These are phyloP conservation scores for Brettanomyces bruxellensis DNA, from an alignment of 805 yeast species.

Conservation along the genomic window DNA sequence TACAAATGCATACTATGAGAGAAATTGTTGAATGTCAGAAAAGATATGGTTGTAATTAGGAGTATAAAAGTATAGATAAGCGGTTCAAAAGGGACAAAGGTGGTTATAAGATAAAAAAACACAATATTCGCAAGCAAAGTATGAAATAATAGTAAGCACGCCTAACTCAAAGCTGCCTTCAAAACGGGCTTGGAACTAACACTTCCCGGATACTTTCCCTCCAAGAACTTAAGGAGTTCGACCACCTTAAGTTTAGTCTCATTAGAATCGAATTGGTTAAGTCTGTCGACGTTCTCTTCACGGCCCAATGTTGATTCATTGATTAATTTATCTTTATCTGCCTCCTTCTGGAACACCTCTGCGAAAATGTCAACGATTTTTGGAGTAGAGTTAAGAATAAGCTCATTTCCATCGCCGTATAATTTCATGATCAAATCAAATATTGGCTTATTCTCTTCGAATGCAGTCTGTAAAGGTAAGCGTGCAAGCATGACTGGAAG, in stretches of 20 bases:
- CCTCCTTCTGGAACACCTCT: slow-evolving; percentile 63
- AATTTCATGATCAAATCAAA: slow-evolving; percentile 67
- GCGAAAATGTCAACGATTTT: slow-evolving; percentile 61
- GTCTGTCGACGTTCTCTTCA: slow-evolving; percentile 70
- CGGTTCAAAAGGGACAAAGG: too few relatives aligned
- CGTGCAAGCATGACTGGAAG: slow-evolving; percentile 66
- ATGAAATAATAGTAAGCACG: neutral
- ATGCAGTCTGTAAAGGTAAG: slow-evolving; percentile 80
- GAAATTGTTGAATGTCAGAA: neutral
- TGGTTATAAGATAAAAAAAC: neutral
- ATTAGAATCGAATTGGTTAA: slow-evolving; percentile 68
- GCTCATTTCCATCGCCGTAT: slow-evolving; percentile 46
- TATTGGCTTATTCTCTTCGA: slow-evolving; percentile 89
- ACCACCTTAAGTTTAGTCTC: slow-evolving; percentile 58
- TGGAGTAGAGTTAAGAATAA: slow-evolving; percentile 48
- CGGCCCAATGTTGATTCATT: slow-evolving; percentile 76
- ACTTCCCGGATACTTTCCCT: slow-evolving; percentile 52
- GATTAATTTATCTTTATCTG: slow-evolving; percentile 60
- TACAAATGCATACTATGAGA: too few relatives aligned
- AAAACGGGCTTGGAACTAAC: slow-evolving; percentile 45
- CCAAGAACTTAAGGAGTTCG: slow-evolving; percentile 64
- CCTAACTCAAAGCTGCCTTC: slow-evolving; percentile 27
- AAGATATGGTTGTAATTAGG: neutral
- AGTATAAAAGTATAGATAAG: too few relatives aligned
- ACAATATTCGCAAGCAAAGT: neutral